A percentile compares a stretch with the other conserved stretches of the same genome.
These are phyloP conservation scores for Xylaria sp. DNA, from an alignment of 2,329 filamentous ascomycete species.

Conservation along the genomic window DNA sequence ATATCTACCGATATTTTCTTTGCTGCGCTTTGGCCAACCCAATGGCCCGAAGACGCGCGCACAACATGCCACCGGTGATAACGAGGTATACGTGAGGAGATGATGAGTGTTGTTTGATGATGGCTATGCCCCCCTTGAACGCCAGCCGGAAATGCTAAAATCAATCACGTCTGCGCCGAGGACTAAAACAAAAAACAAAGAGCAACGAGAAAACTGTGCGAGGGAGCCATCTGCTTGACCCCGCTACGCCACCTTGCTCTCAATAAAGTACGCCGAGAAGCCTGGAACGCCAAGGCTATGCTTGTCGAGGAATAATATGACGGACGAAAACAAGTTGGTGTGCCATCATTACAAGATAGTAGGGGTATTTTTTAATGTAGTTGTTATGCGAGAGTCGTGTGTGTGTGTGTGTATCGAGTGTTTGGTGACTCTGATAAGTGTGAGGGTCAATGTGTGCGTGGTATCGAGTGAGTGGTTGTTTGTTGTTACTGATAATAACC, in stretches of 20 bases:
- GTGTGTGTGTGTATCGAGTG: background rate
- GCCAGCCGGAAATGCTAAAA: conserved; percentile 18
- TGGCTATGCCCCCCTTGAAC: conserved; percentile 15
- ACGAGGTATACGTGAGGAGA: conserved; percentile 16
- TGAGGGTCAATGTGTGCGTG: background rate
- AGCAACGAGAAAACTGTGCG: background rate
- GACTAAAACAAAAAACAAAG: conserved; percentile 6
- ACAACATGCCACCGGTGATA: conserved; percentile 17
- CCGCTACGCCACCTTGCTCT: conserved; percentile 1
- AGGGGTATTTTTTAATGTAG: conserved; percentile 5
- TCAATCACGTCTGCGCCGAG: conserved; percentile 11
- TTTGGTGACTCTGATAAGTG: background rate
- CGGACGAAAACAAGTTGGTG: conserved; percentile 2
- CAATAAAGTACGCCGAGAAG: background rate
- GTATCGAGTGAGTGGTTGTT: background rate
- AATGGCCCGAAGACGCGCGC: conserved; percentile 4
- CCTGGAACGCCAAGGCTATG: conserved; percentile 18
- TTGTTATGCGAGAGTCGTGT: background rate
- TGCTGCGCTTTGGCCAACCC: conserved; percentile 8
- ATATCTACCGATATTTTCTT: conserved; percentile 15
- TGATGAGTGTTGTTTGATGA: conserved; percentile 4
- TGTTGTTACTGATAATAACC: background rate
- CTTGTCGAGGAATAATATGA: conserved; percentile 4
- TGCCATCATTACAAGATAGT: conserved; percentile 12
- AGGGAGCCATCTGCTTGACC: background rate